phyloP scores from a whole-genome alignment of 257 asterid species.

The Fraxinus anomala region DNA sequence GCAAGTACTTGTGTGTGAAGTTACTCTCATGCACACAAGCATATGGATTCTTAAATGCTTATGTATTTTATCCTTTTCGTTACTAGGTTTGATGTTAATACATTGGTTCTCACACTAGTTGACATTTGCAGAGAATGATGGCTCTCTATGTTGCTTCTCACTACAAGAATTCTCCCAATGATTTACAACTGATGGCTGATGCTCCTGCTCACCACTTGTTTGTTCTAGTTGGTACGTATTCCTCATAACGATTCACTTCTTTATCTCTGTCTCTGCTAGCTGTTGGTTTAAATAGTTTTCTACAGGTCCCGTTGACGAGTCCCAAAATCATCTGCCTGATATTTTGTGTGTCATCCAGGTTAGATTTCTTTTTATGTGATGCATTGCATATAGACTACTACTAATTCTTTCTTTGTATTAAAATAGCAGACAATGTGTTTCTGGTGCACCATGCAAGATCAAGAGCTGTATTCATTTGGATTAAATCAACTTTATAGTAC shows the following conservation, averaged over 20 bases:
- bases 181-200: conserved; percentile 95
- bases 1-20: not conserved
- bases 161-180: conserved; percentile 93
- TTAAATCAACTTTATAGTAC: not conserved
- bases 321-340: conserved; percentile 85
- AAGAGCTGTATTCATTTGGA: not conserved
- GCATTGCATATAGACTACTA: not conserved
- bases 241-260: not conserved
- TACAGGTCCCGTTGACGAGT: conserved; percentile 91
- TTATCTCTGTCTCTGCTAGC: conserved; percentile 1
- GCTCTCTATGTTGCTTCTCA: conserved; percentile 97
- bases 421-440: not conserved
- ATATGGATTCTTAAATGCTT: not conserved
- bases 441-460: not conserved
- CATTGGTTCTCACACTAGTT: conserved; percentile 12
- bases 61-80: conserved; percentile 11
- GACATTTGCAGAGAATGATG: conserved; percentile 85
- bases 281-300: conserved; percentile 27
- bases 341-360: conserved; percentile 95
- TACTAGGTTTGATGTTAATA: conserved; percentile 8
- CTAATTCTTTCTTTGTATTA: not conserved
- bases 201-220: conserved; percentile 99
- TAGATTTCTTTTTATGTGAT: conserved; percentile 13
- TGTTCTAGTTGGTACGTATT: conserved; percentile 80
- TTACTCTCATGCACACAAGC: not conserved